Evolutionary conservation across 2,329 filamentous ascomycete species (phyloP).

Genomic region (Neodidymelliopsis sp.): DNA sequence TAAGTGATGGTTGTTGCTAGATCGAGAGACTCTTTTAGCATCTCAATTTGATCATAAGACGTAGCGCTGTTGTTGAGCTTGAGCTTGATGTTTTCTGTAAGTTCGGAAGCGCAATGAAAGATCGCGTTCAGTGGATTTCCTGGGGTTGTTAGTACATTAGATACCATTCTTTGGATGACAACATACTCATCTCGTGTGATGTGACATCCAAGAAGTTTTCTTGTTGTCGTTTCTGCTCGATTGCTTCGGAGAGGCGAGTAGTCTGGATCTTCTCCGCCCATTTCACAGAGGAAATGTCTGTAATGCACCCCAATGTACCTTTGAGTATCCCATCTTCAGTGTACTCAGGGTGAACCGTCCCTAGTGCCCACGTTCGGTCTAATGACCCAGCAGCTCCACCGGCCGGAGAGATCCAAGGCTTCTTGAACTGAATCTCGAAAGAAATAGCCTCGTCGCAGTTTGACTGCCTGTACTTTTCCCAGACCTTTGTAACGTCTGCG

Average conservation of each 20-base stretch:
- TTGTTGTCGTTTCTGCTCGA: constrained; percentile 79
- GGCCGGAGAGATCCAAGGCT: constrained; percentile 58
- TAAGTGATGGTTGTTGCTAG: constrained; percentile 35
- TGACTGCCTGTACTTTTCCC: constrained; percentile 5
- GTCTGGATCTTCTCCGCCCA: constrained; percentile 81
- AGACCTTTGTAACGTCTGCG: constrained; percentile 35
- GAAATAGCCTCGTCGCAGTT: constrained; percentile 59
- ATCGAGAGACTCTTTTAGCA: constrained; percentile 65
- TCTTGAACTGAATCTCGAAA: constrained; percentile 76
- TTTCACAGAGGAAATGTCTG: constrained; percentile 86
- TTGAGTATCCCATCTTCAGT: constrained; percentile 69
- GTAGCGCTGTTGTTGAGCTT: constrained; percentile 54
- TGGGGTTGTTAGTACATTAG: not conserved
- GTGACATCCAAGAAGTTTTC: constrained; percentile 83
- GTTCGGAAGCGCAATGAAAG: constrained; percentile 68
- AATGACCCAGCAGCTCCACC: constrained; percentile 61
- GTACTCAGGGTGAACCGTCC: constrained; percentile 76
- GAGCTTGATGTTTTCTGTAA: constrained; percentile 68
- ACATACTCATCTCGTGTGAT: constrained; percentile 71
- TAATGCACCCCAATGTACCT: constrained; percentile 79
- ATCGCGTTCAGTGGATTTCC: constrained; percentile 74
- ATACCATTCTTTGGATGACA: accelerated
- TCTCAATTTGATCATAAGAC: constrained; percentile 55
- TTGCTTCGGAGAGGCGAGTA: constrained; percentile 76
- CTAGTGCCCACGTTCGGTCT: constrained; percentile 75